Evolutionary conservation across 129 eudicot genomes (phyloP).

Genomic region (Deinandra increscens): DNA sequence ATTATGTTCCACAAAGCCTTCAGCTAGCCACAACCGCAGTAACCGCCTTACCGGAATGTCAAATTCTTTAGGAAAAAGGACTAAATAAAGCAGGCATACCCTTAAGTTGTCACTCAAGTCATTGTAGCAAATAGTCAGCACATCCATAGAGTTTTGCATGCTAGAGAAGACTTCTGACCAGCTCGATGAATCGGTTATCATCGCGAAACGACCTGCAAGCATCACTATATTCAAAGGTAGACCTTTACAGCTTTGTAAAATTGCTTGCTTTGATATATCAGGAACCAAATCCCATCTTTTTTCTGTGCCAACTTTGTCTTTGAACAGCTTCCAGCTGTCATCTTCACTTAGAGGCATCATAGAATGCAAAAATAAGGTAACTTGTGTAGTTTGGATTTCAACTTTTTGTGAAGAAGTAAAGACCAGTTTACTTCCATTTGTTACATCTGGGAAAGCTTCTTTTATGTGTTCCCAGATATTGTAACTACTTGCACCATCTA

Average conservation of each 20-base stretch:
- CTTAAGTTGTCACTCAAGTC: slow-evolving; percentile 22
- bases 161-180: neutral
- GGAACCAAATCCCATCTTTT: slow-evolving; percentile 9
- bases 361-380: slow-evolving; percentile 8
- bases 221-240: slow-evolving; percentile 29
- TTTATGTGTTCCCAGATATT: slow-evolving; percentile 18
- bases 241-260: slow-evolving; percentile 18
- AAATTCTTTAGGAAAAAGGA: slow-evolving; percentile 31
- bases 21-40: slow-evolving; percentile 37
- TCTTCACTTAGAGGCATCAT: slow-evolving; percentile 26
- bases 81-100: slow-evolving; percentile 33
- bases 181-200: slow-evolving; percentile 11
- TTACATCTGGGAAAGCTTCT: slow-evolving; percentile 24
- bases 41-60: slow-evolving; percentile 40
- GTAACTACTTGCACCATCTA: slow-evolving; percentile 19
- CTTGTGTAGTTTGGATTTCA: neutral
- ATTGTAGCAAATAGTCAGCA: slow-evolving; percentile 21
- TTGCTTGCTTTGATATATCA: slow-evolving; percentile 19
- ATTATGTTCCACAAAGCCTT: slow-evolving; percentile 40
- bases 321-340: slow-evolving; percentile 30
- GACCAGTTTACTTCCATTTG: slow-evolving; percentile 34
- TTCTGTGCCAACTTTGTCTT: slow-evolving; percentile 16
- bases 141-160: neutral
- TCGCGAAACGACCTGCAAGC: slow-evolving; percentile 30
- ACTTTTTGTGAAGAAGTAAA: slow-evolving; percentile 25